phyloP scores from a whole-genome alignment of 2,329 filamentous ascomycete genomes.

The Thielaviopsis euricoi region DNA sequence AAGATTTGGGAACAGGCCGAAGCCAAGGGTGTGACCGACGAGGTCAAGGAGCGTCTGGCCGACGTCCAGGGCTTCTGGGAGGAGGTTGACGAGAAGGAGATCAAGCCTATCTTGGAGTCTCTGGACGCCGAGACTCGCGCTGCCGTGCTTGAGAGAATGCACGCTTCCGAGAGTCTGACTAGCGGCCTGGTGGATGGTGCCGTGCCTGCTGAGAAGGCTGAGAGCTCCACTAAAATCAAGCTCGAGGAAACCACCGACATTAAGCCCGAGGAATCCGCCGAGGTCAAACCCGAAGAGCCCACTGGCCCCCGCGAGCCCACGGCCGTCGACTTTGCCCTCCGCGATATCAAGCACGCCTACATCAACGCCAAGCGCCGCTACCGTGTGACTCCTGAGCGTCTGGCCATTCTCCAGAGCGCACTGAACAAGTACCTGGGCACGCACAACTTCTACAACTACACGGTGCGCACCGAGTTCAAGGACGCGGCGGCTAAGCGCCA shows the following conservation, averaged over 20 bases:
- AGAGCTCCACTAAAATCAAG: constrained; percentile 10
- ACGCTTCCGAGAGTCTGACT: constrained; percentile 18
- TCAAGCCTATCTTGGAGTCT: constrained; percentile 50
- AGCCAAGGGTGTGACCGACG: constrained; percentile 54
- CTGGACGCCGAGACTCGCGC: constrained; percentile 48
- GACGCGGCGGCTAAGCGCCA: constrained; percentile 78
- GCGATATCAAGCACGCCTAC: constrained; percentile 61
- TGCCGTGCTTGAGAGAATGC: constrained; percentile 46
- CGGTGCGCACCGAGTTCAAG: constrained; percentile 64
- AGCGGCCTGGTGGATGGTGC: constrained; percentile 9
- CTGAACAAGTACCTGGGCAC: constrained; percentile 69
- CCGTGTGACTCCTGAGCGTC: constrained; percentile 56
- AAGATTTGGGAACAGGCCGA: constrained; percentile 66
- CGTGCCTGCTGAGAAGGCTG: constrained; percentile 13
- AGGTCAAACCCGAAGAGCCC: constrained; percentile 13
- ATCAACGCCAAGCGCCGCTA: constrained; percentile 70
- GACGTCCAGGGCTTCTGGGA: constrained; percentile 75
- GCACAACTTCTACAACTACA: constrained; percentile 94
- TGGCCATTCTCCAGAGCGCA: constrained; percentile 58
- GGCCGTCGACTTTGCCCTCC: constrained; percentile 48
- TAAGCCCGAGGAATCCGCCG: constrained; percentile 13
- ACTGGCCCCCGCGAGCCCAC: constrained; percentile 16
- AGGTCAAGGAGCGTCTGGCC: constrained; percentile 50
- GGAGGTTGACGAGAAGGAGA: constrained; percentile 61
- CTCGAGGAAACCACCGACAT: constrained; percentile 14